Percentiles rank a stretch among this genome's conserved stretches.
phyloP scores from a whole-genome alignment of 768 basidiomycete genomes.

The Lyophyllum semitale region DNA sequence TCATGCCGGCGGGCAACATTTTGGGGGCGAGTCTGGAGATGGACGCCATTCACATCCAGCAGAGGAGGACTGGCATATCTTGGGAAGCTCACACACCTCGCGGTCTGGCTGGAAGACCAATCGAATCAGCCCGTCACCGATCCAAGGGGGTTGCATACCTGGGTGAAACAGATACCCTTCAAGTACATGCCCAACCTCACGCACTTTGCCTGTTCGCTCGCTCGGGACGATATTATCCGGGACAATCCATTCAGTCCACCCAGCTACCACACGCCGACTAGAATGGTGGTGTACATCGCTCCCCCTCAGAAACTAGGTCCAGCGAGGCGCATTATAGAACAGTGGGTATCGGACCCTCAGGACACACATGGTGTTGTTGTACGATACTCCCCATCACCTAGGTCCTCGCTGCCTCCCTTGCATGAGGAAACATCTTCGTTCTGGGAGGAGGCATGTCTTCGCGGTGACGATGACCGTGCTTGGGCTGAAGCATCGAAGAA shows the following conservation, averaged over 20 bases:
- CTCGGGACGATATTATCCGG: background rate
- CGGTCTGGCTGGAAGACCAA: constrained; percentile 28
- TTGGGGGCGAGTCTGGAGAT: constrained; percentile 29
- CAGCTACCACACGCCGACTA: constrained; percentile 1
- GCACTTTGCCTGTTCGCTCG: constrained; percentile 33
- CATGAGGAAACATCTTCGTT: background rate
- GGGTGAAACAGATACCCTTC: constrained; percentile 32
- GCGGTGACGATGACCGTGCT: constrained; percentile 15
- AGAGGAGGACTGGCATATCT: constrained; percentile 34
- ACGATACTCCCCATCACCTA: background rate
- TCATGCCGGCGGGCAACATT: constrained; percentile 32
- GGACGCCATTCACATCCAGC: constrained; percentile 32
- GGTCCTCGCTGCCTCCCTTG: background rate
- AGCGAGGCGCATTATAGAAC: constrained; percentile 10
- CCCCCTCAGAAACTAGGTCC: background rate
- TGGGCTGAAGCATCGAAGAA: background rate
- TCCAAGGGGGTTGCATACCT: constrained; percentile 13
- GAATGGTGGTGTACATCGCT: constrained; percentile 11
- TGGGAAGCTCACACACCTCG: constrained; percentile 36
- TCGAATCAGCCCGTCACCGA: background rate
- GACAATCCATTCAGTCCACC: background rate
- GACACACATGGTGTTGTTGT: background rate
- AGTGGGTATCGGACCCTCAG: constrained; percentile 20
- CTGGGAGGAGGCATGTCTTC: constrained; percentile 25
- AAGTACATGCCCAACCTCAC: constrained; percentile 30